Evolutionary conservation across 2,329 filamentous ascomycete species (phyloP), one percentile per base, ranked within the genome.

Genomic region (Aureobasidium namibiae): DNA sequence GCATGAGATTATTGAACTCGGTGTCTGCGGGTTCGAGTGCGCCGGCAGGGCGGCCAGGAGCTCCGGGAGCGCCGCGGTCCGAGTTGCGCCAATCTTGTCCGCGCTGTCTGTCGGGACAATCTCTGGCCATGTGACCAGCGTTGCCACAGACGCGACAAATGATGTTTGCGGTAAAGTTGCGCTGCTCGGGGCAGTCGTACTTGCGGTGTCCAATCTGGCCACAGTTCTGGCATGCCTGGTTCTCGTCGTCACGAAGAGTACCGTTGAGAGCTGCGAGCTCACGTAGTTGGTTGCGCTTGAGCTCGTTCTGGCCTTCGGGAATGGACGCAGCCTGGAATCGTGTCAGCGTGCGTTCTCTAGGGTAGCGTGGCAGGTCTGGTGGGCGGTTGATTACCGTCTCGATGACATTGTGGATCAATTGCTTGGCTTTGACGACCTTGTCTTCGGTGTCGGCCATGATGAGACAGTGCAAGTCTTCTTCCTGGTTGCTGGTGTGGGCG

Each of bases 401-500:
- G 71, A 99, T 97, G 70, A 99, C 89, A 66, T 97, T 96, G 76
- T 99, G 92, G 64, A 99, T 96, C 63, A 97, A 78, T 76, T 95
- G 91, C 81, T 97, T 99, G 65, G 94, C 94, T 77, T 97, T 99
- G 80, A 95, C 95, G 73, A 99, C 92, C 79, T 99, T 99, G 64
- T 99, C 94, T 78, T 99, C 95, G 38, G 92, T 97, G 71, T 99
- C 94, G 70, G 94, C 94, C 94, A 99, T 99, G 78, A 99, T 97
- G 73, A 99, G 80, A 76, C 94, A 99, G 77, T 99, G 94, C 60
- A 99, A 82, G 74, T 99, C 94, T 78, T 99, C 94, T 80, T 99
- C 94, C 82, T 99, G 94, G 81, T 99, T 99, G 83, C 94, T 97
- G 75, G 92, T 91, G 77, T 99, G 94, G 78, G 94, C 94, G 69